Evolutionary conservation across 75 land plant species (phyloP), one percentile per base, ranked within the genome.

Genomic region (Adiantum capillusveneris): DNA sequence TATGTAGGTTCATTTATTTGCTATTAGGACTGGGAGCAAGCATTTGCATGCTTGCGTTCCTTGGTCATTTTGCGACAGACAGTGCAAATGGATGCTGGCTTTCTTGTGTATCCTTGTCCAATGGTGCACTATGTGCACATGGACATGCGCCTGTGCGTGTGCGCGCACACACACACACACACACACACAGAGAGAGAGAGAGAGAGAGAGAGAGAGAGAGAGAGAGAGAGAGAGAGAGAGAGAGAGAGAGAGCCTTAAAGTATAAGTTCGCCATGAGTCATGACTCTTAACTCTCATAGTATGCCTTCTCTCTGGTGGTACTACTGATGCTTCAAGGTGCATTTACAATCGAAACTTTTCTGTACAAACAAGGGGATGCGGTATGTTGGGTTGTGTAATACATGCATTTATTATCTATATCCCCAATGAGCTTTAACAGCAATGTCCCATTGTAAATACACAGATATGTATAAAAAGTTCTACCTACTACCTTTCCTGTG

Each of bases 351-450:
- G 64, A 56, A 58, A 59, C 82, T 28, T 65, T 84, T 31, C 44
- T 89, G 57, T 77, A 89, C 60, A 75, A 68, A 19, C 52, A 66
- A 20, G 85, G 89, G 89, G 73, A 83, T 14, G 60, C 84, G 83
- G 93, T 88, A 55, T n/a, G 11, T 29, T 64, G 7, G n/a, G 36
- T 29, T 25, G 19, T 27, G 14, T 0, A 14, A 22, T 13, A 20
- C 54, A 1, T 46, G 44, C 19, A 31, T 19, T 57, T 5, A 0
- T 1, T 46, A 28, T 21, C 36, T 25, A 34, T 1, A 29, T 14
- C 48, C 27, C 13, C 17, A n/a, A 0, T 1, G 28, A 24, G 30
- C 48, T 11, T 44, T 17, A 7, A 11, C 0, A 1, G 18, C 43
- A 9, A 14, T 18, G 17, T 61, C 31, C n/a, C n/a, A n/a, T n/a